Evolutionary conservation across 768 basidiomycete species (phyloP).

Genomic region (Inosperma sp.): DNA sequence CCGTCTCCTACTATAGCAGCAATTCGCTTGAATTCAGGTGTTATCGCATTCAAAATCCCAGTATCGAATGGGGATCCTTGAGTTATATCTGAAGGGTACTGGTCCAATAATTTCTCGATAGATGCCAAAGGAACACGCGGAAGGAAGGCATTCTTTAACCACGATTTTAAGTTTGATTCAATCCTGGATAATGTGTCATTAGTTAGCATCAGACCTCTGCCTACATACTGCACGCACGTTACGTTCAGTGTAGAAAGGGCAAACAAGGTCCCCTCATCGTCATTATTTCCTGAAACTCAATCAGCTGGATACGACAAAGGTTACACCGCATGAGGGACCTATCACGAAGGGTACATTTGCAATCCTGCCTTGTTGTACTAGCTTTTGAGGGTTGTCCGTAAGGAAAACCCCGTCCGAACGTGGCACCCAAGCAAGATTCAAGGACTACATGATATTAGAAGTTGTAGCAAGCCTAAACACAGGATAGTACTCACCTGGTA

Average conservation of each 20-base stretch:
- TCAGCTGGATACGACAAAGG: neutral
- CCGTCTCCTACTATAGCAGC: conserved; percentile 49
- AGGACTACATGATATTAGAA: too few species aligned
- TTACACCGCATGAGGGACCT: conserved; percentile 23
- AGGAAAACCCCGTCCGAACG: conserved; percentile 48
- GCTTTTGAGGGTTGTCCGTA: conserved; percentile 38
- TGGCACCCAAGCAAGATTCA: conserved; percentile 45
- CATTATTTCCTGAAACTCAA: conserved; percentile 40
- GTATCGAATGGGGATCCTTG: conserved; percentile 54
- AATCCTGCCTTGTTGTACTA: conserved; percentile 40
- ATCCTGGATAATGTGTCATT: conserved; percentile 18
- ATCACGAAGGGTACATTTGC: conserved; percentile 48
- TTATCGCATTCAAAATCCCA: conserved; percentile 37
- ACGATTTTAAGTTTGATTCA: conserved; percentile 20
- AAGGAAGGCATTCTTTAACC: conserved; percentile 28
- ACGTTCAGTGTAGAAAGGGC: conserved; percentile 46
- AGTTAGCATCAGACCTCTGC: neutral
- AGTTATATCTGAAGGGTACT: conserved; percentile 38
- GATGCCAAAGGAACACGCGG: conserved; percentile 27
- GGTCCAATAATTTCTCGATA: conserved; percentile 25
- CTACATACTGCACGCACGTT: conserved; percentile 32
- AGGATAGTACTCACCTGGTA: conserved; percentile 32
- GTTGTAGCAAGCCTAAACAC: too few species aligned
- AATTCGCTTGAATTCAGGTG: conserved; percentile 45
- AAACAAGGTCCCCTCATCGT: conserved; percentile 59